A percentile compares a stretch with the other conserved stretches of the same genome.
Conservation (phyloP, 345 rosid genomes). For the Reutealis trisperma region DNA sequence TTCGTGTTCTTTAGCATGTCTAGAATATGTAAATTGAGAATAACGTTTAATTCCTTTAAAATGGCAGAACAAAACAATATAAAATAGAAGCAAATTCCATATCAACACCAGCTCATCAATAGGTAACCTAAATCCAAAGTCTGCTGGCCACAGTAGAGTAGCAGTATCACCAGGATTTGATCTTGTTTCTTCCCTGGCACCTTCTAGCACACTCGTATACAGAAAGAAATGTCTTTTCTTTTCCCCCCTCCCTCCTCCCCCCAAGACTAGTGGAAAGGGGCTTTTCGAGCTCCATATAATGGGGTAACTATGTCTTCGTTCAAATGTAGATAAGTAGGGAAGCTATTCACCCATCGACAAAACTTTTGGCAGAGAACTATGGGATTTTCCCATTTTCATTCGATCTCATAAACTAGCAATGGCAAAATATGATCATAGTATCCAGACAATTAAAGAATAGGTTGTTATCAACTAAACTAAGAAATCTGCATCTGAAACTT, state of each 20-base stretch:
- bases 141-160: not conserved
- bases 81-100: not conserved
- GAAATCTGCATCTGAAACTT: conserved; percentile 72
- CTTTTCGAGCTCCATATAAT: not conserved
- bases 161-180: not conserved
- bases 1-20: too few relatives aligned
- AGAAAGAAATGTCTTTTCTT: too few relatives aligned
- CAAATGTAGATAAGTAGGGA: not conserved
- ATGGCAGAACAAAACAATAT: not conserved
- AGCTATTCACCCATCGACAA: not conserved
- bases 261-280: too few relatives aligned
- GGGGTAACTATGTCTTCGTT: not conserved
- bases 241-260: too few relatives aligned
- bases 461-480: conserved; percentile 34
- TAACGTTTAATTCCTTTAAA: not conserved
- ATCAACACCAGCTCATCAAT: not conserved
- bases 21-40: not conserved
- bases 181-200: not conserved
- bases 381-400: conserved; percentile 18
- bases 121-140: not conserved
- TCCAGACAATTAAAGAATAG: conserved; percentile 12
- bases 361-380: not conserved
- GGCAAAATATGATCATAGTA: conserved; percentile 1
- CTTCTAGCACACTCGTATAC: not conserved
- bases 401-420: conserved; percentile 1